Evolutionary conservation across 805 yeast species (phyloP).

Genomic region (Sugiyamaella boreocaroliniensis): DNA sequence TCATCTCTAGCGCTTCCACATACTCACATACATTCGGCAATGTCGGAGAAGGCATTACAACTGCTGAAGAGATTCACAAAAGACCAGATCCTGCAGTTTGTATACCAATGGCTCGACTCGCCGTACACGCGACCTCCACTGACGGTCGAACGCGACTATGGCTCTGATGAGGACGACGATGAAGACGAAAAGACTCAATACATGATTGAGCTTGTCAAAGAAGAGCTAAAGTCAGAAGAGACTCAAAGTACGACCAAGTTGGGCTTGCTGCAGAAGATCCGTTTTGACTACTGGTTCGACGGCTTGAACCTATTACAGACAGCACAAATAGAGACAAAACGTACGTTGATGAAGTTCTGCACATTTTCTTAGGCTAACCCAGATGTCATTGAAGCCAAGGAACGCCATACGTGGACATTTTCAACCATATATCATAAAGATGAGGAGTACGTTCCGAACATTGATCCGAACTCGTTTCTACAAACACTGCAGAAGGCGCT

Average conservation of each 20-base stretch:
- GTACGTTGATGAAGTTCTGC: slow-evolving; percentile 15
- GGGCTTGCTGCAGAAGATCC: slow-evolving; percentile 36
- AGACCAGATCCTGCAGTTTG: slow-evolving; percentile 6
- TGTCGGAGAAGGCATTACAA: slow-evolving; percentile 9
- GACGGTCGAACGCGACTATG: slow-evolving; percentile 22
- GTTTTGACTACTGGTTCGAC: slow-evolving; percentile 45
- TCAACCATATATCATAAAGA: slow-evolving; percentile 22
- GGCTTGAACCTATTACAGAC: slow-evolving; percentile 60
- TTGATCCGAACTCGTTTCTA: slow-evolving; percentile 49
- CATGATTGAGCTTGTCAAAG: slow-evolving; percentile 2
- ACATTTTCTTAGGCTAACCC: not conserved
- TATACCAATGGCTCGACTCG: slow-evolving; percentile 10
- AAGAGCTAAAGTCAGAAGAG: slow-evolving; percentile 7
- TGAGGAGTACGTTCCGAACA: slow-evolving; percentile 27
- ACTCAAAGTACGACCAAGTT: not conserved
- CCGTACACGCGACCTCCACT: slow-evolving; percentile 6
- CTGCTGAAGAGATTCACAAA: slow-evolving; percentile 7
- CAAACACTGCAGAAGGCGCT: slow-evolving; percentile 43
- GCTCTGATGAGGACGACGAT: slow-evolving; percentile 2
- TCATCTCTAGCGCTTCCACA: slow-evolving; percentile 7
- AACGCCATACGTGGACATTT: slow-evolving; percentile 32
- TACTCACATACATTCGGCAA: slow-evolving; percentile 11
- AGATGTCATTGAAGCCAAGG: slow-evolving; percentile 43
- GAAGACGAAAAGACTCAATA: not conserved
- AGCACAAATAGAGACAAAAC: slow-evolving; percentile 64